phyloP scores from a whole-genome alignment of 805 yeast species.

The Candida coquimbonensis region DNA sequence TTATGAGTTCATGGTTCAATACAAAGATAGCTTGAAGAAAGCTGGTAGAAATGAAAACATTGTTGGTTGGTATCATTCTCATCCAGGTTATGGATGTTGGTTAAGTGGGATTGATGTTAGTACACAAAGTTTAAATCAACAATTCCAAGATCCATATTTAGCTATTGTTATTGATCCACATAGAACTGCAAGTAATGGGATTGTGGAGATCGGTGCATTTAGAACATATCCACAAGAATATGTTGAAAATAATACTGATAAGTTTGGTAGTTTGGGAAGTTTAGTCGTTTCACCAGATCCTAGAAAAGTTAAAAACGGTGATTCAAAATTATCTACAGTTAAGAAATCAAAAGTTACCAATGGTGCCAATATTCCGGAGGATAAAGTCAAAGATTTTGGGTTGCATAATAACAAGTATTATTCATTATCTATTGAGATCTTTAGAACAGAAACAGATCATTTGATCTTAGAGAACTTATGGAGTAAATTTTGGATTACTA shows the following conservation, averaged over 20 bases:
- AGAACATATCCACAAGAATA: slow-evolving; percentile 50
- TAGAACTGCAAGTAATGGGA: slow-evolving; percentile 52
- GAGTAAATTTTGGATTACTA: slow-evolving; percentile 41
- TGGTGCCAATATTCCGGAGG: slow-evolving; percentile 31
- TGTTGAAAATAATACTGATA: slow-evolving; percentile 8
- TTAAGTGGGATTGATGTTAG: slow-evolving; percentile 87
- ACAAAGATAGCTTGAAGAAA: slow-evolving; percentile 49
- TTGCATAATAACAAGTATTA: slow-evolving; percentile 66
- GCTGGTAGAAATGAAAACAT: slow-evolving; percentile 57
- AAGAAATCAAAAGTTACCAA: slow-evolving; percentile 3
- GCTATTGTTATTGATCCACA: slow-evolving; percentile 87
- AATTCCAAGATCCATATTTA: slow-evolving; percentile 84
- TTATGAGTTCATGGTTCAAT: slow-evolving; percentile 90
- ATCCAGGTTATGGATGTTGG: slow-evolving; percentile 98
- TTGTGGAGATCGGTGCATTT: slow-evolving; percentile 83
- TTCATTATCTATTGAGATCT: slow-evolving; percentile 53
- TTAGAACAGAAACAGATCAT: slow-evolving; percentile 45
- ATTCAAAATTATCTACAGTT: not conserved
- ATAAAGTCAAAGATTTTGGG: slow-evolving; percentile 60
- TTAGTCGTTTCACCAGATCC: slow-evolving; percentile 10
- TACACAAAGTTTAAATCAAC: slow-evolving; percentile 80
- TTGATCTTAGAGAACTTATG: slow-evolving; percentile 36
- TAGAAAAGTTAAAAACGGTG: slow-evolving; percentile 2
- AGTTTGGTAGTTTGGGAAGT: slow-evolving; percentile 7
- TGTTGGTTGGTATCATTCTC: slow-evolving; percentile 98